Base-by-base conservation (phyloP, 2,329 filamentous ascomycete genomes). In the Stylonectria norvegica region DNA sequence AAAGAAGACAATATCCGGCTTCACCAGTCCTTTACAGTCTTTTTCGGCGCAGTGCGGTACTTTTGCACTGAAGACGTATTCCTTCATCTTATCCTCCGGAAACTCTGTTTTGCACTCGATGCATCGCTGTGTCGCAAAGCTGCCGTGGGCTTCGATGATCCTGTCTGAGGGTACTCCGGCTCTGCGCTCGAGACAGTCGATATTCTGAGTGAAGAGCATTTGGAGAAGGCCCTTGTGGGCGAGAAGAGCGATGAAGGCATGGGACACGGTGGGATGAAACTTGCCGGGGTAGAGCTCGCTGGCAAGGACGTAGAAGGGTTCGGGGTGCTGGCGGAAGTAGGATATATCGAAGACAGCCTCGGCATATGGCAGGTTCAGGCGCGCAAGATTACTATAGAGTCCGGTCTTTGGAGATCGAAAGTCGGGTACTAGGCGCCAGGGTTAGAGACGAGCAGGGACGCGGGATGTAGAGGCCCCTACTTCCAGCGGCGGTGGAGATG, bases 141-240 rank as follows among this genome's bases (percentile, higher is more conserved):
- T 95, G 32, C 93, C 93, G 63, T 98, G 93, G 0, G 93, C 93
- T 66, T 97, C 91, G 20, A 98, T 75, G 35, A 98, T 90, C 63
- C 78, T 82, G 2, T 91, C 81, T 0, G 71, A 75, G 0, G 89
- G 86, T 1, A 98, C 82, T 18, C 93, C 93, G 10, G 91, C 93
- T 52, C 79, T 76, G 16, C 90, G 80, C 67, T 98, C 93, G 10
- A 98, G 75, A 57, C 89, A 95, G 68, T 98, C 93, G 52, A 98
- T 97, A 59, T 98, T 98, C 61, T 98, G 93, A 0, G 93, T 96
- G 64, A 97, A 98, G 38, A 93, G 78, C 71, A 89, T 93, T 50
- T 85, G 70, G 17, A 98, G 70, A 28, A 91, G 70, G 4, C 79
- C 81, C 66, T 94, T 95, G 45, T 82, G 72, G 42, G 90, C 78